Percentiles rank a stretch among this genome's conserved stretches.
Conservation (phyloP, 2,329 filamentous ascomycete species). For the Xylaria digitata region DNA sequence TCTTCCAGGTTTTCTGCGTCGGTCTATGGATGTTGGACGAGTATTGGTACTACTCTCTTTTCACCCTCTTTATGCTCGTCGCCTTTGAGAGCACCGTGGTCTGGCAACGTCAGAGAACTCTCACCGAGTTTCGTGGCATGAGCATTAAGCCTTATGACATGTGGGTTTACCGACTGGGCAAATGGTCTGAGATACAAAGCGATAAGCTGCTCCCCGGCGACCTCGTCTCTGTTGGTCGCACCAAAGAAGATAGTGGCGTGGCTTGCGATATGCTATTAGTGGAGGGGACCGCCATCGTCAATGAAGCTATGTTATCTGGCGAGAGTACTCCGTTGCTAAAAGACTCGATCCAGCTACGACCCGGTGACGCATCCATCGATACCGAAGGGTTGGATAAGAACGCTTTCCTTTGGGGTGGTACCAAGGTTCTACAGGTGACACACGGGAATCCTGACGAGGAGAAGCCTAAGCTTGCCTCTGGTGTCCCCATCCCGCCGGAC, state of each 20-base stretch:
- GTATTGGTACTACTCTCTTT: conserved; percentile 99
- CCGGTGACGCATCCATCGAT: conserved; percentile 82
- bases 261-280: conserved; percentile 97
- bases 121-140: conserved; percentile 98
- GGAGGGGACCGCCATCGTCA: conserved; percentile 95
- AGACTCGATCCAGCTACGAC: conserved; percentile 92
- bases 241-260: conserved; percentile 96
- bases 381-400: conserved; percentile 96
- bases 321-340: conserved; percentile 97
- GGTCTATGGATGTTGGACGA: conserved; percentile 98
- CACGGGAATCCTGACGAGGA: conserved; percentile 85
- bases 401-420: conserved; percentile 94
- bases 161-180: conserved; percentile 86
- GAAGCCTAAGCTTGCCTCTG: conserved; percentile 76
- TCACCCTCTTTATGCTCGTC: conserved; percentile 98
- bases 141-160: conserved; percentile 98
- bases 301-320: conserved; percentile 98
- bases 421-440: conserved; percentile 95
- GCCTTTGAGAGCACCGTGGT: conserved; percentile 98
- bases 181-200: conserved; percentile 89
- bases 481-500: conserved; percentile 86
- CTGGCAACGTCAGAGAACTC: conserved; percentile 95
- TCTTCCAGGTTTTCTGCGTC: conserved; percentile 99
- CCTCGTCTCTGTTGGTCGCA: conserved; percentile 89
- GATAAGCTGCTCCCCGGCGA: conserved; percentile 94